Base-by-base conservation (phyloP, 768 basidiomycete genomes). In the Panaeolus cyanescens region DNA sequence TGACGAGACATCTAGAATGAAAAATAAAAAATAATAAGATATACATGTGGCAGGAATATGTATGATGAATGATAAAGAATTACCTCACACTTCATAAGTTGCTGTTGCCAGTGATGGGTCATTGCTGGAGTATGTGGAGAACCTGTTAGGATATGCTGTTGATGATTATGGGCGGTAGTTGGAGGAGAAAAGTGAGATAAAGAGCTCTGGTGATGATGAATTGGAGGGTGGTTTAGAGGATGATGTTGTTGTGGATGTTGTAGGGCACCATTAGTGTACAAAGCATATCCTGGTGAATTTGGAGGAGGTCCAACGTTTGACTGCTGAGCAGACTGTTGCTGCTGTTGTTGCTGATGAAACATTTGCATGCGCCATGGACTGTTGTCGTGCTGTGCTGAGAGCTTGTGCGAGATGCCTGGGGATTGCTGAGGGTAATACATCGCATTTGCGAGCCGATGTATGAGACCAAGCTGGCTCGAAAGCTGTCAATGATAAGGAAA, bases 1-100 rank as follows among this genome's bases (percentile, higher is more conserved):
- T 88, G 85, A 68, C 96, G 89, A 63, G 91, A 86, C 79, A 93
- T 87, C 93, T 95, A 62, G 63, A 59, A 64, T n/a, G 65, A 65
- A 61, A 55, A 50, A 25, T 3, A 42, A 64, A 20, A 56, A 36
- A 55, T 55, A 87, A 81, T 65, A 55, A 50, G 59, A 62, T 40
- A 50, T 50, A 50, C 5, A 13, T 28, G 22, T 8, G 62, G 39
- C 66, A 69, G 70, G n/a, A 62, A 64, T 58, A 62, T 32, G 55
- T 19, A 59, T 61, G 58, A 58, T 61, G 56, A 34, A 53, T 13
- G 45, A 62, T 59, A 65, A 39, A 55, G 32, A 85, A 90, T 68
- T 73, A 95, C 95, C 81, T 96, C 94, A 72, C 88, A 95, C 74
- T 95, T 93, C 71, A 95, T 80, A 65, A 97, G 77, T 79, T 97